These are phyloP conservation scores for Annona cherimola DNA, from an alignment of 164 flowering plant genomes.

Conservation along the genomic window DNA sequence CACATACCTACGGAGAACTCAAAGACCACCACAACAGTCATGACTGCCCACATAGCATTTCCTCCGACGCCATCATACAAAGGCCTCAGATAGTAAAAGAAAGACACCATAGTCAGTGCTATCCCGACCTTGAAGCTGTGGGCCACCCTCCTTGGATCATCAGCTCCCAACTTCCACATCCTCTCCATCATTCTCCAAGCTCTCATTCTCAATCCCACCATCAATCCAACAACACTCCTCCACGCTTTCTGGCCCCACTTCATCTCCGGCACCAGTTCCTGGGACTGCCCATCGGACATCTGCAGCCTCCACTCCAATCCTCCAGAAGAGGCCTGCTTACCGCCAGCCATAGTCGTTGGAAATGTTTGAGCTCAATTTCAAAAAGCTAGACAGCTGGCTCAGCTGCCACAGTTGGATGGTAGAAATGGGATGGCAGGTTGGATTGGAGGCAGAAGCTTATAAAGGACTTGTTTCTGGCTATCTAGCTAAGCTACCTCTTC, in stretches of 20 bases:
- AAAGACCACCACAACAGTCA: slow-evolving; percentile 83
- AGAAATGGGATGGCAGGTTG: background rate
- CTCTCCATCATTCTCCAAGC: slow-evolving; percentile 35
- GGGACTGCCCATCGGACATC: slow-evolving; percentile 33
- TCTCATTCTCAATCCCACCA: slow-evolving; percentile 20
- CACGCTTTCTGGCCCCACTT: slow-evolving; percentile 19
- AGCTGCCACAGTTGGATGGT: too few relatives aligned
- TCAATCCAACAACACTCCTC: slow-evolving; percentile 20
- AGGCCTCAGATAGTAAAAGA: slow-evolving; percentile 73
- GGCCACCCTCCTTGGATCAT: slow-evolving; percentile 51
- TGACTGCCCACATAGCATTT: slow-evolving; percentile 79
- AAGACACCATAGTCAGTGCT: slow-evolving; percentile 63
- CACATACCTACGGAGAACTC: slow-evolving; percentile 65
- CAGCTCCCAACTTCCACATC: slow-evolving; percentile 46
- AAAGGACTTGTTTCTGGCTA: background rate
- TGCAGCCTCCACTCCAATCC: slow-evolving; percentile 52
- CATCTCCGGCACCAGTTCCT: slow-evolving; percentile 28
- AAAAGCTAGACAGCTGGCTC: too few relatives aligned
- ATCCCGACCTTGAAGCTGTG: slow-evolving; percentile 72
- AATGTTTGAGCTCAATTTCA: too few relatives aligned
- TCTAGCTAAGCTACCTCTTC: too few relatives aligned
- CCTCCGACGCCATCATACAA: slow-evolving; percentile 75
- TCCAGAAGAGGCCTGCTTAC: slow-evolving; percentile 12
- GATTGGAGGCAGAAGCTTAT: background rate
- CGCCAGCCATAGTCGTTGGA: slow-evolving; percentile 16